These are phyloP conservation scores for Echinosphaeria canescens DNA, from an alignment of 2,329 filamentous ascomycete species.

Conservation along the genomic window DNA sequence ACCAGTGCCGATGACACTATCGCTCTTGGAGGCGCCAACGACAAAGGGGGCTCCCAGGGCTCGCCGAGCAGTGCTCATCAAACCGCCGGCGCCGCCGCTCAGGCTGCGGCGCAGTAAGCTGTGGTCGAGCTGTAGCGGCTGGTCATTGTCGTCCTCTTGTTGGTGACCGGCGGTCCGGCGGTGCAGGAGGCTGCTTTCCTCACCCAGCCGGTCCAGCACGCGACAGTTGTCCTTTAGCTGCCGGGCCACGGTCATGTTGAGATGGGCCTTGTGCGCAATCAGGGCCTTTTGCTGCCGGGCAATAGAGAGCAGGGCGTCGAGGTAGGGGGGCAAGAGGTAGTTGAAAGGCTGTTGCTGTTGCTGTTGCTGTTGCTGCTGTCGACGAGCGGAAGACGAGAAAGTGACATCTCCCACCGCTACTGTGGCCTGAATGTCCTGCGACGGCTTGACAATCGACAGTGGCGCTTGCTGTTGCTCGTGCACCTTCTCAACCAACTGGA, in stretches of 20 bases:
- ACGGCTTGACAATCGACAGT: slow-evolving; percentile 1
- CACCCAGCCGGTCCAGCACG: slow-evolving; percentile 27
- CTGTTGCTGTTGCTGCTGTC: slow-evolving; percentile 1
- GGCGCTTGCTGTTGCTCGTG: too few relatives aligned
- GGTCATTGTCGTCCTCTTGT: not conserved
- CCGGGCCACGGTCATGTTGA: slow-evolving; percentile 24
- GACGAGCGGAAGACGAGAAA: too few relatives aligned
- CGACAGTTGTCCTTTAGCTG: slow-evolving; percentile 27
- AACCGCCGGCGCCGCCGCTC: too few relatives aligned
- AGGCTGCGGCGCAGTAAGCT: not conserved
- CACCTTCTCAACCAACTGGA: slow-evolving; percentile 16
- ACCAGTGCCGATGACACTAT: too few relatives aligned
- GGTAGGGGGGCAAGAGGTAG: slow-evolving; percentile 31
- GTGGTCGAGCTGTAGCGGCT: too few relatives aligned
- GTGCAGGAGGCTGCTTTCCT: slow-evolving; percentile 37
- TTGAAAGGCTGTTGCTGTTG: slow-evolving; percentile 8
- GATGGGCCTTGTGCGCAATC: slow-evolving; percentile 34
- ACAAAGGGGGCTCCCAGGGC: not conserved
- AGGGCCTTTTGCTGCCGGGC: slow-evolving; percentile 32
- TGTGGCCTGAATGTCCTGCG: slow-evolving; percentile 4
- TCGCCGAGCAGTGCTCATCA: too few relatives aligned
- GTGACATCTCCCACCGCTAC: too few relatives aligned
- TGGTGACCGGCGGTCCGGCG: slow-evolving; percentile 13
- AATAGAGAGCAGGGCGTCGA: slow-evolving; percentile 27
- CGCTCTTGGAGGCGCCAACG: too few relatives aligned